phyloP scores from a whole-genome alignment of 73 alveolate genomes.

The Blepharisma japonicum region DNA sequence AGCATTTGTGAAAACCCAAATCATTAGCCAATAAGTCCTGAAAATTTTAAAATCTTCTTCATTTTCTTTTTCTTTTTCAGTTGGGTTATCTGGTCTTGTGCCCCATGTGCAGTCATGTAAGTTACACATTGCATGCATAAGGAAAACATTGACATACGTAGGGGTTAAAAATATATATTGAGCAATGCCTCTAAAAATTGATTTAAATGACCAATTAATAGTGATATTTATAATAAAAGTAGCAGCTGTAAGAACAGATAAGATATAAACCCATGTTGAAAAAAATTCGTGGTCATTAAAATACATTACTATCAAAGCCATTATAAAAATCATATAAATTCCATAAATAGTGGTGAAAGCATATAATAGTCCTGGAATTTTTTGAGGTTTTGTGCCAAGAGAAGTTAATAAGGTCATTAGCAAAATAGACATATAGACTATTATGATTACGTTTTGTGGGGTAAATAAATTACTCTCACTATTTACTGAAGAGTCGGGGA shows the following conservation, averaged over 20 bases:
- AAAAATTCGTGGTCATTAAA: background rate
- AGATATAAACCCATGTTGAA: background rate
- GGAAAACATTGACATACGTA: slow-evolving; percentile 46
- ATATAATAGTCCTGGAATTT: background rate
- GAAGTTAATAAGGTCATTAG: background rate
- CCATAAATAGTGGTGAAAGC: background rate
- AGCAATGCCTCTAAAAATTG: slow-evolving; percentile 34
- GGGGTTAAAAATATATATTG: slow-evolving; percentile 50
- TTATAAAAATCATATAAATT: slow-evolving; percentile 27
- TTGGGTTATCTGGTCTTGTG: slow-evolving; percentile 47
- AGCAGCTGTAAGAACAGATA: background rate
- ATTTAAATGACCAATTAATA: background rate
- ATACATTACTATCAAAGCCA: background rate
- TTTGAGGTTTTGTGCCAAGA: background rate
- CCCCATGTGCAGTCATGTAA: slow-evolving; percentile 75
- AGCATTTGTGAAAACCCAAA: slow-evolving; percentile 11
- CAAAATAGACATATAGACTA: background rate
- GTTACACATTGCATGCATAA: slow-evolving; percentile 63
- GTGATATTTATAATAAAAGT: background rate
- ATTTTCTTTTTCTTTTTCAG: background rate
- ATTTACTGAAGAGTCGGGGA: background rate
- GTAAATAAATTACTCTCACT: background rate
- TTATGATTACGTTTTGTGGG: background rate
- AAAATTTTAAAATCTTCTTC: slow-evolving; percentile 5
- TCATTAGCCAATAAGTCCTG: slow-evolving; percentile 15